Evolutionary conservation across 2,329 filamentous ascomycete genomes (phyloP).

Genomic region (Pseudonectria foliicola): DNA sequence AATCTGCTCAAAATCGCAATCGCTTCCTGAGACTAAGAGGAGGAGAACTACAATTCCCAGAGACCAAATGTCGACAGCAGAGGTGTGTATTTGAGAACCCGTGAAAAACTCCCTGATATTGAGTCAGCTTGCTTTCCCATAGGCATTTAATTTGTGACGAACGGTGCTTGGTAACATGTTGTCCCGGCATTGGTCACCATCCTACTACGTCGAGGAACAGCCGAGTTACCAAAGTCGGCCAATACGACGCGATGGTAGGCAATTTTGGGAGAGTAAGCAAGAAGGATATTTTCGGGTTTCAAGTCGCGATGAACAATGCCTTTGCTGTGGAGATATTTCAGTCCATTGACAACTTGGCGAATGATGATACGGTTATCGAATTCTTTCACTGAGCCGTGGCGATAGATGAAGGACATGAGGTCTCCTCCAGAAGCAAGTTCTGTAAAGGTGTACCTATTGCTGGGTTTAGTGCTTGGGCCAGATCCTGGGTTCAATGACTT

Average conservation of each 20-base stretch:
- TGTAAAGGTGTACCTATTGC: conserved; percentile 45
- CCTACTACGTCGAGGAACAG: conserved; percentile 32
- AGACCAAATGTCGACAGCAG: conserved; percentile 45
- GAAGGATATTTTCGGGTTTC: conserved; percentile 48
- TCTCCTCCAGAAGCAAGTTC: conserved; percentile 51
- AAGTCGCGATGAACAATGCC: conserved; percentile 46
- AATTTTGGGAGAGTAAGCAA: conserved; percentile 37
- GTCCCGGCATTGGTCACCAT: conserved; percentile 42
- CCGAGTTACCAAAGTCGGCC: conserved; percentile 46
- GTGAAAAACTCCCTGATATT: conserved; percentile 31
- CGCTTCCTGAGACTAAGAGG: conserved; percentile 22
- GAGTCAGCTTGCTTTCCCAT: conserved; percentile 2
- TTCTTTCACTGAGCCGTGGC: conserved; percentile 30
- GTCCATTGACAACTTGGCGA: conserved; percentile 38
- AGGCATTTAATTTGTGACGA: conserved; percentile 14
- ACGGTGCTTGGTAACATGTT: conserved; percentile 43
- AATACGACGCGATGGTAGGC: conserved; percentile 40
- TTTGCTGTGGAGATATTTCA: conserved; percentile 42
- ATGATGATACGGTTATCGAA: conserved; percentile 38
- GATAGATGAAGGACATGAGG: conserved; percentile 40
- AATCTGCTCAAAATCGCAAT: conserved; percentile 16
- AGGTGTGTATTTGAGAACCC: conserved; percentile 22
- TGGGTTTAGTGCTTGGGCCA: too few species aligned
- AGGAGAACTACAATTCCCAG: conserved; percentile 40
- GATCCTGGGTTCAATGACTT: too few species aligned